A percentile compares a stretch with the other conserved stretches of the same genome.
Conservation (phyloP, 139 green algal species). For the Zygnema circumcarinatum region DNA sequence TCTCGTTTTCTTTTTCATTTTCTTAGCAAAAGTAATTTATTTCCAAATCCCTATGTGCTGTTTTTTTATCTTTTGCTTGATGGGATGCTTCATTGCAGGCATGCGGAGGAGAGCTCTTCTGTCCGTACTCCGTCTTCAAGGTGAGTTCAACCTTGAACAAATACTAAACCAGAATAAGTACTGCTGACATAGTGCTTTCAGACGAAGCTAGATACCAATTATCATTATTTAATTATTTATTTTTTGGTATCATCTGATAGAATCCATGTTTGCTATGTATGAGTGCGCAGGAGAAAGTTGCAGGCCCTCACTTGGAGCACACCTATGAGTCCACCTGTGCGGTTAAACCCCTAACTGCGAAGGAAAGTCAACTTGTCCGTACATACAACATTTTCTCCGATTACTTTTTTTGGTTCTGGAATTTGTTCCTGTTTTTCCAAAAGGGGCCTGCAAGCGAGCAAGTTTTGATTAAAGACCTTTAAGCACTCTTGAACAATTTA, state of each 20-base stretch:
- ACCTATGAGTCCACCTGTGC: slow-evolving; percentile 17
- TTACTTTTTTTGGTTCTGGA: slow-evolving; percentile 13
- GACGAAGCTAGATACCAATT: neutral
- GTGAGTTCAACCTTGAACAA: slow-evolving; percentile 21
- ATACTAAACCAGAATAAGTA: neutral
- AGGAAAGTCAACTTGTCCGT: neutral
- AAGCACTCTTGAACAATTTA: neutral
- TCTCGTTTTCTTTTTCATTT: neutral
- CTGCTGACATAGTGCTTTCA: neutral
- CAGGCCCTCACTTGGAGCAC: slow-evolving; percentile 19
- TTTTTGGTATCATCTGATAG: neutral
- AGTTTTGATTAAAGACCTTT: neutral
- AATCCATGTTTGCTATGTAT: neutral
- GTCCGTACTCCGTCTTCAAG: slow-evolving; percentile 39
- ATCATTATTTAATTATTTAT: slow-evolving; percentile 2
- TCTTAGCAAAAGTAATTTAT: too few relatives aligned
- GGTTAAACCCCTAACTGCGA: neutral
- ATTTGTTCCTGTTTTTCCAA: slow-evolving; percentile 5
- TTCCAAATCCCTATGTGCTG: too few relatives aligned
- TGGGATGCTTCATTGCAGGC: neutral
- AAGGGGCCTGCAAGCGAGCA: neutral
- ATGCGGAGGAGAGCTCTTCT: slow-evolving; percentile 43
- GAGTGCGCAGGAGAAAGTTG: slow-evolving; percentile 18
- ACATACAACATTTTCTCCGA: neutral
- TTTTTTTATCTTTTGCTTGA: neutral